phyloP scores from a whole-genome alignment of 2,329 filamentous ascomycete species.

The Xylariaceae sp. region DNA sequence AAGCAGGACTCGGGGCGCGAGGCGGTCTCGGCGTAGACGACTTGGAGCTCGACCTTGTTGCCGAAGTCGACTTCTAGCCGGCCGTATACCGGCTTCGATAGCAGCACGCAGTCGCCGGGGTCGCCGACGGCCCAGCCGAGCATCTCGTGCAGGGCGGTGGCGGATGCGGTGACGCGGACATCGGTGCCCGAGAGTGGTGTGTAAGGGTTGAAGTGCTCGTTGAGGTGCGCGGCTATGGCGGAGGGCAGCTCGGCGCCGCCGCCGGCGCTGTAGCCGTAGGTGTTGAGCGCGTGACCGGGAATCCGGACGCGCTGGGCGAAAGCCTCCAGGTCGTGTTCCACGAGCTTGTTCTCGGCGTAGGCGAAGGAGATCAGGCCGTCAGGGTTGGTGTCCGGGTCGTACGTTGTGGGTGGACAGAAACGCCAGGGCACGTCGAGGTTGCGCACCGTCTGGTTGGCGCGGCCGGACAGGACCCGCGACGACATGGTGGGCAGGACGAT shows the following conservation, averaged over 20 bases:
- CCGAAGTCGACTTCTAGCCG: constrained; percentile 34
- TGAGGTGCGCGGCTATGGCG: constrained; percentile 15
- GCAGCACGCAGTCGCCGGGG: constrained; percentile 20
- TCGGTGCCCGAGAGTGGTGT: constrained; percentile 10
- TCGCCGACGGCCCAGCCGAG: constrained; percentile 18
- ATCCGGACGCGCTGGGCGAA: constrained; percentile 28
- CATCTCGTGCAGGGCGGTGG: constrained; percentile 17
- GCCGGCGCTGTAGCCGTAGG: constrained; percentile 30
- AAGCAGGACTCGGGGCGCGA: constrained; percentile 32
- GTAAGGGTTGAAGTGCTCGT: constrained; percentile 12
- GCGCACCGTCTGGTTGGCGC: not conserved
- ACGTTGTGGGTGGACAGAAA: constrained; percentile 29
- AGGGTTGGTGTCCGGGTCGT: constrained; percentile 33
- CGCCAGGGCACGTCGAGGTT: constrained; percentile 28
- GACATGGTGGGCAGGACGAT: not conserved
- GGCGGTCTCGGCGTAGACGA: constrained; percentile 34
- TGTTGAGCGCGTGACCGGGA: constrained; percentile 24
- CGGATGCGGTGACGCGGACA: constrained; percentile 15
- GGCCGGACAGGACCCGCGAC: not conserved
- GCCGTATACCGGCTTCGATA: constrained; percentile 28
- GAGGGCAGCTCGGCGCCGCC: constrained; percentile 16
- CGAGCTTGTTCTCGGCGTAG: constrained; percentile 44
- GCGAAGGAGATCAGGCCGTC: constrained; percentile 43
- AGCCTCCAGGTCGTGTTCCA: constrained; percentile 32
- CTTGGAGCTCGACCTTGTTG: constrained; percentile 24